phyloP scores from a whole-genome alignment of 2,329 filamentous ascomycete genomes.

The Penicillium sp. region DNA sequence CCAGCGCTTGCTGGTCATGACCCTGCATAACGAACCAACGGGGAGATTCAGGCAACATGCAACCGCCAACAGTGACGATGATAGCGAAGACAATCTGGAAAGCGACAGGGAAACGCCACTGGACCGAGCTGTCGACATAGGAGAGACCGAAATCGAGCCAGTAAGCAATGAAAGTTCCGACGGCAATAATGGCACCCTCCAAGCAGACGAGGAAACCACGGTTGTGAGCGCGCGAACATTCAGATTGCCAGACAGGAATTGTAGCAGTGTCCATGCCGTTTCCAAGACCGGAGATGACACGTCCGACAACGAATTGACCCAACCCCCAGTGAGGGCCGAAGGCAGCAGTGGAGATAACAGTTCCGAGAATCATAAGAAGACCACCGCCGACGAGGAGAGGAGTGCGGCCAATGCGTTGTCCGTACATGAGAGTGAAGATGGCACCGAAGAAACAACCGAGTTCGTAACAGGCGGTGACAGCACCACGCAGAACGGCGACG shows the following conservation, averaged over 20 bases:
- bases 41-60: conserved; percentile 52
- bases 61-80: conserved; percentile 19
- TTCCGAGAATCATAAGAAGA: conserved; percentile 41
- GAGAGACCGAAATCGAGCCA: conserved; percentile 29
- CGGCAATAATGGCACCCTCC: conserved; percentile 25
- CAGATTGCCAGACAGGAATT: conserved; percentile 37
- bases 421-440: conserved; percentile 22
- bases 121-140: conserved; percentile 24
- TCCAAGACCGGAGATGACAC: conserved; percentile 32
- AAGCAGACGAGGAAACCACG: conserved; percentile 29
- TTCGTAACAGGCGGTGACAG: conserved; percentile 52
- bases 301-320: conserved; percentile 39
- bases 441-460: conserved; percentile 40
- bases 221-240: conserved; percentile 26
- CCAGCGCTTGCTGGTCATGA: conserved; percentile 46
- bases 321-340: conserved; percentile 14
- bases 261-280: conserved; percentile 33
- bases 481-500: conserved; percentile 50
- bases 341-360: conserved; percentile 18
- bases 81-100: conserved; percentile 35
- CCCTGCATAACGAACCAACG: conserved; percentile 56
- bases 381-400: conserved; percentile 53
- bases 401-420: conserved; percentile 24
- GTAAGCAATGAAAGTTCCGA: conserved; percentile 25
- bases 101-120: conserved; percentile 47